phyloP scores from a whole-genome alignment of 2,329 filamentous ascomycete species.

The Phialophora tarda region DNA sequence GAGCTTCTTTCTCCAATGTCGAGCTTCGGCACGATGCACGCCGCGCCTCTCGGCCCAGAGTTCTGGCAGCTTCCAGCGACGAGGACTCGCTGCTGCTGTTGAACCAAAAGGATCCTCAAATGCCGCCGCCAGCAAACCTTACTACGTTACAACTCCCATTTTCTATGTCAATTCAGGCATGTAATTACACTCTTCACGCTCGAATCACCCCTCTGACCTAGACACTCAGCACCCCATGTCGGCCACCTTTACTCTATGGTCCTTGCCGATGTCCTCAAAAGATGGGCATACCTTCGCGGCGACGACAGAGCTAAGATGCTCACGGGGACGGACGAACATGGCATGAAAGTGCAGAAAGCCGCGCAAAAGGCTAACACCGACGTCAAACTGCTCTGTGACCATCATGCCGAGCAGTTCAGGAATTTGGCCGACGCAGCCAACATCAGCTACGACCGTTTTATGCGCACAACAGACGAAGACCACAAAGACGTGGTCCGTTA shows the following conservation, averaged over 20 bases:
- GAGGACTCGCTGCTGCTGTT: slow-evolving; percentile 21
- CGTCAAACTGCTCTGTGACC: slow-evolving; percentile 86
- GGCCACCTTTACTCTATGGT: slow-evolving; percentile 95
- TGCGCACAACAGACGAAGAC: slow-evolving; percentile 83
- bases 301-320: slow-evolving; percentile 70
- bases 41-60: not conserved
- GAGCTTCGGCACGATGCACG: slow-evolving; percentile 22
- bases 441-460: slow-evolving; percentile 82
- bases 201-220: slow-evolving; percentile 12
- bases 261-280: slow-evolving; percentile 86
- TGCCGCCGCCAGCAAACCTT: slow-evolving; percentile 67
- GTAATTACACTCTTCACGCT: slow-evolving; percentile 34
- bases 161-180: slow-evolving; percentile 97
- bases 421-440: slow-evolving; percentile 71
- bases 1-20: slow-evolving; percentile 35
- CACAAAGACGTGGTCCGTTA: slow-evolving; percentile 86
- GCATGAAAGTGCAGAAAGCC: slow-evolving; percentile 93
- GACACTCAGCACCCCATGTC: slow-evolving; percentile 80
- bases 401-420: slow-evolving; percentile 67
- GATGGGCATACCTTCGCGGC: slow-evolving; percentile 82
- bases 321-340: slow-evolving; percentile 96
- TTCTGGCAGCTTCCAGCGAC: slow-evolving; percentile 16
- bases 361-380: slow-evolving; percentile 72
- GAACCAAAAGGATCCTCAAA: slow-evolving; percentile 7
- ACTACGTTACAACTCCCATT: slow-evolving; percentile 94